These are phyloP conservation scores for Pezicula rhizophila DNA, from an alignment of 2,329 filamentous ascomycete species.

Conservation along the genomic window DNA sequence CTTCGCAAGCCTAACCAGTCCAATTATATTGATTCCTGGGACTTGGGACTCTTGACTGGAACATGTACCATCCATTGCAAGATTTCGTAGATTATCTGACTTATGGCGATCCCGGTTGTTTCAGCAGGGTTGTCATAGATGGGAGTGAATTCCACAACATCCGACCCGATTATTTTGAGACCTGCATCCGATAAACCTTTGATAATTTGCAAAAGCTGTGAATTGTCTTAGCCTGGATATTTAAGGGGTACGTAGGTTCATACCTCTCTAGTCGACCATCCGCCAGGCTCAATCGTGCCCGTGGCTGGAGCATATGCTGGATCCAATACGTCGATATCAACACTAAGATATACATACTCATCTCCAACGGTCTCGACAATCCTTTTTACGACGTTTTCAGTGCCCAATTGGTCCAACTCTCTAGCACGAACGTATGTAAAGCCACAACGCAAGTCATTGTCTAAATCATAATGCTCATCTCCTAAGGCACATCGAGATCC, in stretches of 20 bases:
- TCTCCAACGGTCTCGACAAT: constrained; percentile 24
- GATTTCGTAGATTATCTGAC: constrained; percentile 24
- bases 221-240: background rate
- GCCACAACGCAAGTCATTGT: constrained; percentile 25
- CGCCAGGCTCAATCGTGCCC: constrained; percentile 27
- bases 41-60: constrained; percentile 16
- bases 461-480: constrained; percentile 22
- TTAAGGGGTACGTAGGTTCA: background rate
- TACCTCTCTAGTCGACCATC: constrained; percentile 28
- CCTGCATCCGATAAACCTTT: constrained; percentile 21
- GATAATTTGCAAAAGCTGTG: constrained; percentile 23
- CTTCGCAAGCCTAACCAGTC: no score
- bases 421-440: constrained; percentile 23
- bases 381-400: constrained; percentile 19
- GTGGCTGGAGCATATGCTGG: constrained; percentile 26
- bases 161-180: constrained; percentile 25
- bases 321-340: constrained; percentile 27
- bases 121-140: constrained; percentile 26
- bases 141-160: constrained; percentile 27
- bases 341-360: constrained; percentile 24
- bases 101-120: constrained; percentile 23
- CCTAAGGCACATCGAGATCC: constrained; percentile 21
- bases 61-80: constrained; percentile 26
- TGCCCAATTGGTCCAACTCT: constrained; percentile 22
- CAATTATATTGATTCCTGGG: background rate